A percentile compares a stretch with the other conserved stretches of the same genome.
These are phyloP conservation scores for Crithidia bombi DNA, from an alignment of 208 protist genomes.

Conservation along the genomic window DNA sequence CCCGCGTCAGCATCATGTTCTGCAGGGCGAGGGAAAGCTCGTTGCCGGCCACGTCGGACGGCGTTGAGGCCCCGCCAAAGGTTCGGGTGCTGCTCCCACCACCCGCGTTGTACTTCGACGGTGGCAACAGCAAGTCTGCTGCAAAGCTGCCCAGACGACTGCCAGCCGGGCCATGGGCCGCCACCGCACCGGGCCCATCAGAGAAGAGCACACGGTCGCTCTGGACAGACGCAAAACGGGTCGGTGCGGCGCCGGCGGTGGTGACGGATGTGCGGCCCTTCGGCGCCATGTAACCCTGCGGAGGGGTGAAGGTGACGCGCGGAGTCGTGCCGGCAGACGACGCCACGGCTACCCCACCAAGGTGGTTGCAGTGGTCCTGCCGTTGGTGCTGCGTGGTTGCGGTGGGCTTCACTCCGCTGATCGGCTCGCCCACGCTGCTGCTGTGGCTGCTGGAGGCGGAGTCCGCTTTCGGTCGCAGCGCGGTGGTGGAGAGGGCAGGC, in stretches of 20 bases:
- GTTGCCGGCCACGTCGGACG: constrained; percentile 24
- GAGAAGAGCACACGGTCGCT: neutral
- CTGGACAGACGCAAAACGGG: neutral
- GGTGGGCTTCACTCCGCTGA: neutral
- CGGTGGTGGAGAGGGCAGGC: neutral
- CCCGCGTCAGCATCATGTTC: constrained; percentile 17
- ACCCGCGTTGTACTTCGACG: constrained; percentile 11
- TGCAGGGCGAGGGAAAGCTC: constrained; percentile 32
- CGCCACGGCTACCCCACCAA: neutral
- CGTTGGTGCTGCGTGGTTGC: neutral
- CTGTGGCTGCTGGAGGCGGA: constrained; percentile 7
- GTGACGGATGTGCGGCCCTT: neutral
- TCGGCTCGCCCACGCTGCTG: neutral
- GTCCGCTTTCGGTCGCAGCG: neutral
- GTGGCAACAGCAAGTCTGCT: constrained; percentile 17
- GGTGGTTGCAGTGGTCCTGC: too few relatives aligned
- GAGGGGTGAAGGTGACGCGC: neutral
- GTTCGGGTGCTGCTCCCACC: neutral
- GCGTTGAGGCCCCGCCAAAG: neutral
- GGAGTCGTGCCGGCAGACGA: constrained; percentile 12
- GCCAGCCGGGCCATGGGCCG: neutral
- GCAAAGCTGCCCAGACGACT: neutral
- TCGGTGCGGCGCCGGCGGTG: neutral
- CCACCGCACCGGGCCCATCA: neutral
- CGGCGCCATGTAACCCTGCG: constrained; percentile 8